Evolutionary conservation across 2,329 filamentous ascomycete genomes (phyloP).

Genomic region (Xylaria polymorpha): DNA sequence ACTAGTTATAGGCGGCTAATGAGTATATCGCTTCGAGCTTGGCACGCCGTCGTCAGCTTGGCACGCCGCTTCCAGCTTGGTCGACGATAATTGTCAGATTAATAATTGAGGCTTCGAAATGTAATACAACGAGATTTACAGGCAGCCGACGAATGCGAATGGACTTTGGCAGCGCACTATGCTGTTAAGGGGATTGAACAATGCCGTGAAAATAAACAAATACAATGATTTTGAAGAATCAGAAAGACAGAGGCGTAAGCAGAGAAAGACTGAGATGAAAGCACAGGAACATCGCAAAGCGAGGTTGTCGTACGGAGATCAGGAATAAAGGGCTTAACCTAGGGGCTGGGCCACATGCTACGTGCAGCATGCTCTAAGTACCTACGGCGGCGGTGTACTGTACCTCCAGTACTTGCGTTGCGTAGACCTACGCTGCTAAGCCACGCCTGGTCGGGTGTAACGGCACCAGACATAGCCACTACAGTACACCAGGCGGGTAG

Average conservation of each 20-base stretch:
- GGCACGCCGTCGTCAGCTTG: not conserved
- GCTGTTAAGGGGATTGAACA: slow-evolving; percentile 5
- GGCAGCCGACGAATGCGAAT: not conserved
- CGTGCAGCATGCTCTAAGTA: not conserved
- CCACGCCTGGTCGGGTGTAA: slow-evolving; percentile 22
- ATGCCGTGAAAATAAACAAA: slow-evolving; percentile 25
- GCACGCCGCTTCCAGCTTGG: slow-evolving; percentile 6
- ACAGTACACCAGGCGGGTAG: not conserved
- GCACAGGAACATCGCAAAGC: slow-evolving; percentile 14
- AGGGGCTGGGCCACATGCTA: too few relatives aligned
- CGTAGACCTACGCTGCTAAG: slow-evolving; percentile 22
- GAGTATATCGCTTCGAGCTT: slow-evolving; percentile 31
- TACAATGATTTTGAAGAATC: slow-evolving; percentile 24
- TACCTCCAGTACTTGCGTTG: not conserved
- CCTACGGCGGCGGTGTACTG: not conserved
- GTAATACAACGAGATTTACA: slow-evolving; percentile 23
- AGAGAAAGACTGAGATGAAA: slow-evolving; percentile 21
- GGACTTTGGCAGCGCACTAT: not conserved
- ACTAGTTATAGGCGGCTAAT: slow-evolving; percentile 4
- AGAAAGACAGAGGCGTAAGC: slow-evolving; percentile 26
- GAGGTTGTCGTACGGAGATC: slow-evolving; percentile 13
- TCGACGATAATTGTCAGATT: slow-evolving; percentile 3
- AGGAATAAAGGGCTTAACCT: slow-evolving; percentile 18
- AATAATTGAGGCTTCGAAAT: slow-evolving; percentile 12
- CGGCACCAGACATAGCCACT: slow-evolving; percentile 27